Percentiles rank a stretch among this genome's conserved stretches.
phyloP scores from a whole-genome alignment of 1,139 yeast genomes.

The Debaryomyces subglobosus region DNA sequence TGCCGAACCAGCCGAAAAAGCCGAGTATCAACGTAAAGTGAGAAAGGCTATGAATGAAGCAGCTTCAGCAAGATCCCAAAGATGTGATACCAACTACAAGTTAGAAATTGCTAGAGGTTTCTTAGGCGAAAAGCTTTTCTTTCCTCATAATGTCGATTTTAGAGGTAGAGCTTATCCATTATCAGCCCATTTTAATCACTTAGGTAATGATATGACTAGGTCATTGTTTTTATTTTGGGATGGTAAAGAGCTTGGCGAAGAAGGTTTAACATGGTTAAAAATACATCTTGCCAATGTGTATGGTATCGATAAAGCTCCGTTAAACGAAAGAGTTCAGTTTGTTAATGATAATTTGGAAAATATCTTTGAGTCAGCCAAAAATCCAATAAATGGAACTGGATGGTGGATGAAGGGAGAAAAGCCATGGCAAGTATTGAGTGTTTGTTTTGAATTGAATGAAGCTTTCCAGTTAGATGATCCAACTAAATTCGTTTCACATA shows the following conservation, averaged over 20 bases:
- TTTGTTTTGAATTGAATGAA: constrained; percentile 76
- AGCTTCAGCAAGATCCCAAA: constrained; percentile 72
- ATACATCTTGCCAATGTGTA: constrained; percentile 86
- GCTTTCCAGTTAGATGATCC: constrained; percentile 79
- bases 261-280: constrained; percentile 85
- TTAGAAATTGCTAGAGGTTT: constrained; percentile 94
- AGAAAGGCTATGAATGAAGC: constrained; percentile 61
- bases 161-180: constrained; percentile 91
- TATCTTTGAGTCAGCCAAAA: constrained; percentile 64
- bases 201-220: constrained; percentile 91
- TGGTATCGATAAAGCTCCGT: constrained; percentile 84
- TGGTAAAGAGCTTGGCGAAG: constrained; percentile 73
- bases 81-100: constrained; percentile 94
- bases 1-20: constrained; percentile 71
- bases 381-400: constrained; percentile 62
- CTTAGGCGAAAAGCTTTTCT: constrained; percentile 83
- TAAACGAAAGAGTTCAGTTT: constrained; percentile 73
- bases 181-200: constrained; percentile 77
- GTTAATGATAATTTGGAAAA: constrained; percentile 69
- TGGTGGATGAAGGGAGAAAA: constrained; percentile 92
- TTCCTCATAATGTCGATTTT: constrained; percentile 93
- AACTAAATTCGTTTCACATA: constrained; percentile 69
- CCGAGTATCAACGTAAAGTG: constrained; percentile 67
- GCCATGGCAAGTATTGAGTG: constrained; percentile 94
- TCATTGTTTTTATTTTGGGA: constrained; percentile 87